Evolutionary conservation across 169 alveolate genomes (phyloP).

Genomic region (Cryptosporidium sp.): DNA sequence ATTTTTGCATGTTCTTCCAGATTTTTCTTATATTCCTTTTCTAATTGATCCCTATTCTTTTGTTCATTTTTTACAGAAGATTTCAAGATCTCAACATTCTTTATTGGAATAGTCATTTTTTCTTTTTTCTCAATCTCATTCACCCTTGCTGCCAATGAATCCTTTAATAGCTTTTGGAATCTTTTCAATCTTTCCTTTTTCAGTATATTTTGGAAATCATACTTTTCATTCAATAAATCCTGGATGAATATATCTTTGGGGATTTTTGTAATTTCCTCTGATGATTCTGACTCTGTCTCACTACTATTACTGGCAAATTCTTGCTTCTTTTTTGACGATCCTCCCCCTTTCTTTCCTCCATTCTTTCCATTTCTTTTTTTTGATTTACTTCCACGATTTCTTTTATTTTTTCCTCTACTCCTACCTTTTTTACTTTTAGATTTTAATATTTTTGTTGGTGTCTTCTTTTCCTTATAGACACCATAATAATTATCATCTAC

Average conservation of each 20-base stretch:
- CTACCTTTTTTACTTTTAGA: neutral
- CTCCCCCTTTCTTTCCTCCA: neutral
- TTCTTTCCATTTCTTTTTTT: slow-evolving; percentile 9
- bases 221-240: slow-evolving; percentile 32
- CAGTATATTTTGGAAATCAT: slow-evolving; percentile 51
- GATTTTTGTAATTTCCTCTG: neutral
- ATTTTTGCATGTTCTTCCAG: slow-evolving; percentile 73
- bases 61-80: slow-evolving; percentile 16
- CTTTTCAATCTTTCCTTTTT: slow-evolving; percentile 61
- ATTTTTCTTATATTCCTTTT: slow-evolving; percentile 56
- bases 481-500: slow-evolving; percentile 3
- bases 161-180: slow-evolving; percentile 33
- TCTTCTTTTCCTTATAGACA: neutral
- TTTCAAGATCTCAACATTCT: slow-evolving; percentile 16
- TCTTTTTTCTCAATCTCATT: slow-evolving; percentile 53
- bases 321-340: neutral
- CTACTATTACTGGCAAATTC: neutral
- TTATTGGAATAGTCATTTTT: slow-evolving; percentile 6
- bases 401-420: neutral
- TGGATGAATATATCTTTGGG: slow-evolving; percentile 49
- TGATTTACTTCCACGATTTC: neutral
- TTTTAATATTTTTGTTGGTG: neutral
- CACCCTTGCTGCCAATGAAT: slow-evolving; percentile 26
- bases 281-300: neutral
- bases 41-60: slow-evolving; percentile 51